phyloP scores from a whole-genome alignment of 2,329 filamentous ascomycete genomes.

The Stemphylium beticola region DNA sequence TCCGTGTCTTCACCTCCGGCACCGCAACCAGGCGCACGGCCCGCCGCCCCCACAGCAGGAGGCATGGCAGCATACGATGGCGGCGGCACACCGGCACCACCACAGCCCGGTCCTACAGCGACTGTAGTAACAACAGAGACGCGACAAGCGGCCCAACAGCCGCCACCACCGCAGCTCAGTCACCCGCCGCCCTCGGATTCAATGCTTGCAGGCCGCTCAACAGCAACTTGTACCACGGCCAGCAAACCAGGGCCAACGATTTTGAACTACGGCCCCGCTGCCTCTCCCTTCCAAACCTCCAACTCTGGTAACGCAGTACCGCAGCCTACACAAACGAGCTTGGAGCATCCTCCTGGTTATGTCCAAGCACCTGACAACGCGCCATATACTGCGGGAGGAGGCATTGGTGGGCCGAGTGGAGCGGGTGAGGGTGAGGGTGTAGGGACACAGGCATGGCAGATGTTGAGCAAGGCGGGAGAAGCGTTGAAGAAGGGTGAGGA shows the following conservation, averaged over 20 bases:
- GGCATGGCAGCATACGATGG: neutral
- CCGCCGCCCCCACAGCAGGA: constrained; percentile 29
- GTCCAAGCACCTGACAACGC: constrained; percentile 52
- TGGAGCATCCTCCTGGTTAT: constrained; percentile 57
- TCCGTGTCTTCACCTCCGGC: constrained; percentile 35
- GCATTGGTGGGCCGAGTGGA: constrained; percentile 38
- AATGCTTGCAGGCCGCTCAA: constrained; percentile 49
- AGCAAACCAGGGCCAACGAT: constrained; percentile 45
- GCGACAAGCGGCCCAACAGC: constrained; percentile 22
- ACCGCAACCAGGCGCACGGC: constrained; percentile 51
- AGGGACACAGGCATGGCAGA: constrained; percentile 43
- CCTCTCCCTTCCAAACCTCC: constrained; percentile 34
- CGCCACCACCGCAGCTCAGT: constrained; percentile 46
- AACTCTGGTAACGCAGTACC: constrained; percentile 27
- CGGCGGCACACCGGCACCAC: constrained; percentile 35
- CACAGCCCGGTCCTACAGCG: constrained; percentile 46
- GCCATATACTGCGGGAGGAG: constrained; percentile 50
- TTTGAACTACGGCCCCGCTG: constrained; percentile 46
- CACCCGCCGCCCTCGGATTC: constrained; percentile 49
- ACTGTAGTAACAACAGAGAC: constrained; percentile 43
- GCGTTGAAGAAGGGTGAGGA: constrained; percentile 46
- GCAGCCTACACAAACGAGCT: constrained; percentile 21
- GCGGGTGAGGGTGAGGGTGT: constrained; percentile 30
- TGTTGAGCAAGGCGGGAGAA: constrained; percentile 45
- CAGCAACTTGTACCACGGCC: constrained; percentile 34